Evolutionary conservation across 495 filamentous ascomycete species (phyloP).

Genomic region (Aspergillus affinis): DNA sequence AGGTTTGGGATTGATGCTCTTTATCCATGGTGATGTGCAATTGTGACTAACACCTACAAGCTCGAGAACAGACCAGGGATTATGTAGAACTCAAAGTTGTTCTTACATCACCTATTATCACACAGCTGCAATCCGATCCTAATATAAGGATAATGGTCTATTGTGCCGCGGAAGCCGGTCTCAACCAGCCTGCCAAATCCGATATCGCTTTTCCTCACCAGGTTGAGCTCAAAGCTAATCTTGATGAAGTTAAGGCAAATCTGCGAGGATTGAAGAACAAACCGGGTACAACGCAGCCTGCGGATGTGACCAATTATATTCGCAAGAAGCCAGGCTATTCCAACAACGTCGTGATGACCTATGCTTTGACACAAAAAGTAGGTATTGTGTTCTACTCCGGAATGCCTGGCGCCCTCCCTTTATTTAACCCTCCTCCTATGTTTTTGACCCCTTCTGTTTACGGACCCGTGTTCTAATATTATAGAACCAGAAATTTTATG

Average conservation of each 20-base stretch:
- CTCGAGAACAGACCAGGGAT: constrained; percentile 53
- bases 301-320: constrained; percentile 78
- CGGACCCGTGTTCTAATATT: constrained; percentile 3
- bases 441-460: background rate
- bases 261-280: constrained; percentile 92
- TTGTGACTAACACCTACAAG: constrained; percentile 31
- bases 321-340: constrained; percentile 66
- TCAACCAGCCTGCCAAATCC: constrained; percentile 53
- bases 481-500: constrained; percentile 66
- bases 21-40: background rate
- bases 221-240: constrained; percentile 87
- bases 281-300: constrained; percentile 87
- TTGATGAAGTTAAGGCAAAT: constrained; percentile 82
- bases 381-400: constrained; percentile 16
- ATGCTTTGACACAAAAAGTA: constrained; percentile 87
- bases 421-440: background rate
- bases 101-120: constrained; percentile 45
- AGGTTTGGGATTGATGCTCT: constrained; percentile 47
- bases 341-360: constrained; percentile 82
- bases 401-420: background rate
- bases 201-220: constrained; percentile 91
- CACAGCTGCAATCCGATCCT: constrained; percentile 51
- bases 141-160: constrained; percentile 74
- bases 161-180: constrained; percentile 62
- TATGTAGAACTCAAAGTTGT: constrained; percentile 54